These are phyloP conservation scores for Heritiera fomes DNA, from an alignment of 345 rosid species.

Conservation along the genomic window DNA sequence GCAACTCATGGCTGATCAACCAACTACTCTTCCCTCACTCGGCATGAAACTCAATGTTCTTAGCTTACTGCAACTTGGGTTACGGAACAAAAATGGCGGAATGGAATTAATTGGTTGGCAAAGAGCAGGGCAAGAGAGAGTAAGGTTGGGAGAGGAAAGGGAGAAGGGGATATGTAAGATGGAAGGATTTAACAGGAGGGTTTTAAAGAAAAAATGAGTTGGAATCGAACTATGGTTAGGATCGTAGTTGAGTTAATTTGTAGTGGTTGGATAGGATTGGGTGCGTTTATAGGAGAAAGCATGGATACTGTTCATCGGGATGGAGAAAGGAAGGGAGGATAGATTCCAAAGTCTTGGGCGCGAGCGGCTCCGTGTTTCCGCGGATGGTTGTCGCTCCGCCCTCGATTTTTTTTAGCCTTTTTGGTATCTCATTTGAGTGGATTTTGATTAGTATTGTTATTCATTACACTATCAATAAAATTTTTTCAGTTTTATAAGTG, in stretches of 20 bases:
- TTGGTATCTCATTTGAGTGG: slow-evolving; percentile 14
- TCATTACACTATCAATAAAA: too few species aligned
- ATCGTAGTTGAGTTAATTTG: slow-evolving; percentile 27
- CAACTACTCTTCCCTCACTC: neutral
- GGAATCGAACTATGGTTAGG: neutral
- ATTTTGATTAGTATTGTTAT: slow-evolving; percentile 20
- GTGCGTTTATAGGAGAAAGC: neutral
- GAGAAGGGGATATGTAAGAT: too few species aligned
- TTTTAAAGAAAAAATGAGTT: neutral
- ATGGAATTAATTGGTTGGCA: neutral
- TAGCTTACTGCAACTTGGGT: slow-evolving; percentile 22
- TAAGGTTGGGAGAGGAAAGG: neutral
- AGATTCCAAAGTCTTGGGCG: slow-evolving; percentile 84
- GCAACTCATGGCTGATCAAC: slow-evolving; percentile 67
- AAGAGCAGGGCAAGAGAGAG: neutral
- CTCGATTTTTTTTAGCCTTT: slow-evolving; percentile 37
- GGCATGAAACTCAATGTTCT: neutral
- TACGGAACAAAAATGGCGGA: neutral
- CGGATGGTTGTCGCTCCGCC: slow-evolving; percentile 72
- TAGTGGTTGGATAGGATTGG: slow-evolving; percentile 13
- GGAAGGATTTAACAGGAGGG: neutral
- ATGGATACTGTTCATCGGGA: slow-evolving; percentile 2
- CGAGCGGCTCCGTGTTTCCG: slow-evolving; percentile 98
- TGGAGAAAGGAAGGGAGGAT: slow-evolving; percentile 10
- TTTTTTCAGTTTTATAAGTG: too few species aligned